Percentiles rank a stretch among this genome's conserved stretches.
phyloP scores from a whole-genome alignment of 1,139 yeast species.

The Geotrichum klebahnii region DNA sequence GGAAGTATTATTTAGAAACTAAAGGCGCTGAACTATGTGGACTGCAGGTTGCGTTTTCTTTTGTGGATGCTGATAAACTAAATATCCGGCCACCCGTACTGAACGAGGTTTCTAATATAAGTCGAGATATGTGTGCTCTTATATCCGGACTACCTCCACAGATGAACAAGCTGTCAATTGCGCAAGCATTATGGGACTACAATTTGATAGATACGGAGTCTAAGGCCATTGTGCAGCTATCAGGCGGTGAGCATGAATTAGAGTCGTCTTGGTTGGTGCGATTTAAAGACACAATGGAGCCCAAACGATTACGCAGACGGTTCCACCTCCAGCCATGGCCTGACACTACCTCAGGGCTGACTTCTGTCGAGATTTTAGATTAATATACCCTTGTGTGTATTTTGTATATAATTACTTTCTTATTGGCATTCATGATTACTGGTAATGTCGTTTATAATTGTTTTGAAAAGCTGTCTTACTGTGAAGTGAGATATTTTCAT shows the following conservation, averaged over 20 bases:
- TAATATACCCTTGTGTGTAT: constrained; percentile 17
- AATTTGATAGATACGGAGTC: constrained; percentile 39
- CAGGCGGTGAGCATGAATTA: constrained; percentile 29
- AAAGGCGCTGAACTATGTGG: constrained; percentile 51
- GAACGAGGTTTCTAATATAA: constrained; percentile 31
- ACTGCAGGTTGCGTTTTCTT: constrained; percentile 44
- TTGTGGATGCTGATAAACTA: constrained; percentile 38
- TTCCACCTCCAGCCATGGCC: constrained; percentile 50
- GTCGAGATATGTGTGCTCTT: constrained; percentile 35
- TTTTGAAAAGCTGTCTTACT: too few relatives aligned
- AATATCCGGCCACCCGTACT: constrained; percentile 31
- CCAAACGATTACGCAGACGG: constrained; percentile 50
- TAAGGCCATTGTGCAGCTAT: constrained; percentile 36
- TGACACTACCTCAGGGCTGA: constrained; percentile 35
- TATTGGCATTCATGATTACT: too few relatives aligned
- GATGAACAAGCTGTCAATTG: constrained; percentile 31
- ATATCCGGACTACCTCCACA: constrained; percentile 41
- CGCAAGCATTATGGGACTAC: constrained; percentile 44
- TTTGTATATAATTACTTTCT: too few relatives aligned
- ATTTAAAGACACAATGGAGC: constrained; percentile 48
- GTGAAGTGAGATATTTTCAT: too few relatives aligned
- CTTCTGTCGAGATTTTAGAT: constrained; percentile 42
- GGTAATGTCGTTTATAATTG: too few relatives aligned
- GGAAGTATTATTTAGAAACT: constrained; percentile 48
- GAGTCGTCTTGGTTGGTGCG: constrained; percentile 45